Evolutionary conservation across 2,329 filamentous ascomycete species (phyloP).

Genomic region (Tolypocladium capitatum): DNA sequence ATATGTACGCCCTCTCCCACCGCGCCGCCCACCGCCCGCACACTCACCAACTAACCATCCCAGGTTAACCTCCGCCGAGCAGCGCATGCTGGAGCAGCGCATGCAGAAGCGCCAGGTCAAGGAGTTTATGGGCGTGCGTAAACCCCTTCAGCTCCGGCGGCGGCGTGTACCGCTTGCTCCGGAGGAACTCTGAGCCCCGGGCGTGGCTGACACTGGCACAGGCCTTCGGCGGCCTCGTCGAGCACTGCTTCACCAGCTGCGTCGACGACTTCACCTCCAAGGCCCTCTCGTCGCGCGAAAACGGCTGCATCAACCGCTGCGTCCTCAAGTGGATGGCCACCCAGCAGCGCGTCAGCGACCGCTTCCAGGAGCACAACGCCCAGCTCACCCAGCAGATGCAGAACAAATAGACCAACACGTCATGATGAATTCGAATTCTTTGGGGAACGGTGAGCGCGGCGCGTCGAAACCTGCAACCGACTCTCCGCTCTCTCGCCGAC

Average conservation of each 20-base stretch:
- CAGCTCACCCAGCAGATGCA: constrained; percentile 42
- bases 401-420: constrained; percentile 19
- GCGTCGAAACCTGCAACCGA: neutral
- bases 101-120: constrained; percentile 98
- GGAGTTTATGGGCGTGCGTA: constrained; percentile 89
- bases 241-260: constrained; percentile 92
- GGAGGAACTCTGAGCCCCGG: neutral
- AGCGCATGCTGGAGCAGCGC: constrained; percentile 83
- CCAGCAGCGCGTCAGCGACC: constrained; percentile 77
- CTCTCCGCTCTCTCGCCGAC: neutral
- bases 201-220: constrained; percentile 4
- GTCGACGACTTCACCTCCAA: constrained; percentile 98
- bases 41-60: constrained; percentile 2
- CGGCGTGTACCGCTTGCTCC: neutral
- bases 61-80: constrained; percentile 62
- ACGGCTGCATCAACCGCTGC: constrained; percentile 84
- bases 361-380: constrained; percentile 65
- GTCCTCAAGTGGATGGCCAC: constrained; percentile 94
- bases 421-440: neutral
- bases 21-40: neutral
- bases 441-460: neutral
- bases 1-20: constrained; percentile 4
- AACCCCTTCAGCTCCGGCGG: neutral
- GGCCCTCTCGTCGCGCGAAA: constrained; percentile 75
- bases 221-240: constrained; percentile 37